Base-by-base conservation (phyloP, 23 red algal genomes). In the Gracilaria domingensis region DNA sequence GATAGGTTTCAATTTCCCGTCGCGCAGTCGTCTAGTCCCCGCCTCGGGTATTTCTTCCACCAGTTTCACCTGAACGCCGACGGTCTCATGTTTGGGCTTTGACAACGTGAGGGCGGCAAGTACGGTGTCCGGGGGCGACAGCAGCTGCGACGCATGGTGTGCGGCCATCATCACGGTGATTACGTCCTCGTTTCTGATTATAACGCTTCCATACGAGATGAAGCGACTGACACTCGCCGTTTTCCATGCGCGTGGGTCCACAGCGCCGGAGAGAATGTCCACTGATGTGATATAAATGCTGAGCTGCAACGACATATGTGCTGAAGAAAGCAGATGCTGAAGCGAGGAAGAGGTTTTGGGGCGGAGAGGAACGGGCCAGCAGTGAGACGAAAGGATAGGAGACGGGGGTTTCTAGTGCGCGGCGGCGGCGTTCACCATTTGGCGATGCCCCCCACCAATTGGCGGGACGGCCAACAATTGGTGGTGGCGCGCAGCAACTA, bases 121-220 rank as follows among this genome's bases (percentile, higher is more conserved):
- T 14, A 39, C 71, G 7, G 87, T 29, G 35, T 66, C 55, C 8
- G 76, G 66, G 11, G 72, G 40, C 20, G 72, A 50, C 40, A 14
- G 72, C 23, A 51, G 23, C 24, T 90, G 87, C 37, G 87, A 59
- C 2, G 87, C 87, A 13, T 90, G 87, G 21, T 90, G 87, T 0
- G 76, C 74, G 47, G 87, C 87, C 87, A 90, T 80, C 76, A 90
- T 90, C 87, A 90, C 81, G n/a, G 76, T 64, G 26, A 33, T 70
- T 2, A 69, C 64, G 29, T 87, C 84, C 16, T 87, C 84, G 30
- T 60, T 69, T 24, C 69, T 71, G 66, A 77, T 44, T 4, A 87
- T 74, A 20, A 69, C 24, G 32, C 84, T 77, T 8, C 50, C 42
- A 77, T 77, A 77, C 9, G 72, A 49, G 1, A 77, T 0, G 7